Percentiles rank a stretch among this genome's conserved stretches.
Evolutionary conservation across 2,329 filamentous ascomycete species (phyloP).

Genomic region (Fusarium irregulare): DNA sequence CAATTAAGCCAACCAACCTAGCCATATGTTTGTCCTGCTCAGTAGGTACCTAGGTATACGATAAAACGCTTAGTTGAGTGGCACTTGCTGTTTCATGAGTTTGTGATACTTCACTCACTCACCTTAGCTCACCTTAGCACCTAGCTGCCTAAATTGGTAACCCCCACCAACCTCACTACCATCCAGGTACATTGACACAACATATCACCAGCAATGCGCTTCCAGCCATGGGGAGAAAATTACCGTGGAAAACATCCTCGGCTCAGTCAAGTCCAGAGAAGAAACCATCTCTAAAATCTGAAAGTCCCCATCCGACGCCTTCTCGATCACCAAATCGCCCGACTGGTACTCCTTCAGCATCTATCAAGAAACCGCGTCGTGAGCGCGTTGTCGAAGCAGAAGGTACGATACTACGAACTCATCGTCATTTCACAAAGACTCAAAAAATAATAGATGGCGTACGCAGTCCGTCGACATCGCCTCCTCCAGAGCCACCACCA

Average conservation of each 20-base stretch:
- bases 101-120: neutral
- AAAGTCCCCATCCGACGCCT: constrained; percentile 11
- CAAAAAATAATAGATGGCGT: constrained; percentile 29
- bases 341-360: constrained; percentile 9
- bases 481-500: constrained; percentile 60
- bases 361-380: constrained; percentile 33
- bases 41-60: neutral
- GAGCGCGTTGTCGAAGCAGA: constrained; percentile 41
- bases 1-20: neutral
- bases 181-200: constrained; percentile 1
- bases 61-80: neutral
- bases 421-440: neutral
- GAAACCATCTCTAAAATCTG: constrained; percentile 12
- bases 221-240: constrained; percentile 59
- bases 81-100: neutral
- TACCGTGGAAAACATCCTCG: constrained; percentile 61
- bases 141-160: constrained; percentile 16
- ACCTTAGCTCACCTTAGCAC: neutral
- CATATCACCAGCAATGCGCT: constrained; percentile 14
- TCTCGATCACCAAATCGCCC: constrained; percentile 11
- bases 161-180: constrained; percentile 16
- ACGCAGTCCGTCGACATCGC: constrained; percentile 62
- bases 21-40: too few relatives aligned
- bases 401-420: constrained; percentile 30
- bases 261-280: constrained; percentile 15